A percentile compares a stretch with the other conserved stretches of the same genome.
Evolutionary conservation across 129 eudicot genomes (phyloP).

Genomic region (Oenanthe sinensis): DNA sequence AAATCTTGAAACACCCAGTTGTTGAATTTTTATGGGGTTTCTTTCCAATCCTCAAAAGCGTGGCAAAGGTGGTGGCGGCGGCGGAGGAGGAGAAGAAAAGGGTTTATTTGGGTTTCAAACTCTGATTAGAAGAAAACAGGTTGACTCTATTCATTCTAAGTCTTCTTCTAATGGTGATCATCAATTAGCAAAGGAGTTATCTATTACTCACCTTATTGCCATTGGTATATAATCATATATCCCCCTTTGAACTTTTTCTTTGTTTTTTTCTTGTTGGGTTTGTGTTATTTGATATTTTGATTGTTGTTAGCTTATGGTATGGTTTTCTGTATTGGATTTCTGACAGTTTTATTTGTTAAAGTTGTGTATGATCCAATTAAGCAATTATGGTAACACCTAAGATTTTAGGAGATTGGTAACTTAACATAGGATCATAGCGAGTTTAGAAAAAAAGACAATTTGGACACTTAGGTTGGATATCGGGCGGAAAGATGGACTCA

Average conservation of each 20-base stretch:
- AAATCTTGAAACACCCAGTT: not conserved
- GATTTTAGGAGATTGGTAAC: not conserved
- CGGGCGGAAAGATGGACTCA: not conserved
- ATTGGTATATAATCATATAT: slow-evolving; percentile 37
- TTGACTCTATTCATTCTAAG: slow-evolving; percentile 61
- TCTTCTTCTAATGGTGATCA: slow-evolving; percentile 42
- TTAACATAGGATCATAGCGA: not conserved
- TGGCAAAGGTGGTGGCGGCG: slow-evolving; percentile 12
- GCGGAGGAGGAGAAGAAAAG: slow-evolving; percentile 17
- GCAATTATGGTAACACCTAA: not conserved
- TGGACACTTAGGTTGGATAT: no score
- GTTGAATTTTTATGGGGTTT: slow-evolving; percentile 40
- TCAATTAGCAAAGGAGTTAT: slow-evolving; percentile 80
- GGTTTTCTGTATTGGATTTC: not conserved
- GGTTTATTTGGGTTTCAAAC: slow-evolving; percentile 36
- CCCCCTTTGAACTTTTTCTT: not conserved
- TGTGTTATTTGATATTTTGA: not conserved
- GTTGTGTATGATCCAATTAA: not conserved
- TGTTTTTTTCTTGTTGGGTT: not conserved
- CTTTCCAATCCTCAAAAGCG: slow-evolving; percentile 37
- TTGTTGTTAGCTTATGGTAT: not conserved
- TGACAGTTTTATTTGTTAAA: not conserved
- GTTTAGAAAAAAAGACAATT: no score
- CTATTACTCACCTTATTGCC: slow-evolving; percentile 75
- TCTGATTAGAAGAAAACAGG: slow-evolving; percentile 84